phyloP scores from a whole-genome alignment of 768 basidiomycete species.

The Lepiota brunneoincarnata region DNA sequence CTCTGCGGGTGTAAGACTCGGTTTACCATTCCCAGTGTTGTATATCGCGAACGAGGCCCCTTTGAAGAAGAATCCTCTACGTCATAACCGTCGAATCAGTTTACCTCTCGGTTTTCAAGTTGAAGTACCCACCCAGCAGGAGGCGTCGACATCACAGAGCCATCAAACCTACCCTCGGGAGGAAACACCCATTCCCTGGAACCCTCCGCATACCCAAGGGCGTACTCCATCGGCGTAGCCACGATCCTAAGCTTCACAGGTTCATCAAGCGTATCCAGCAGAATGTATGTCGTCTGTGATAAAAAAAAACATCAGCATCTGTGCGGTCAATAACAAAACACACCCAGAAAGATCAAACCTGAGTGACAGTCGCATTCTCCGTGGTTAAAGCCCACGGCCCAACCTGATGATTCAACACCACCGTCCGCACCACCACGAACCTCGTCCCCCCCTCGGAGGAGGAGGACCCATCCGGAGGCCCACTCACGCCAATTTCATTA shows the following conservation, averaged over 20 bases:
- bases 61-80: conserved; percentile 36
- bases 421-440: conserved; percentile 27
- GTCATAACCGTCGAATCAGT: background rate
- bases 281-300: conserved; percentile 17
- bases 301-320: background rate
- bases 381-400: conserved; percentile 33
- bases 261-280: conserved; percentile 19
- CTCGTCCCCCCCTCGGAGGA: conserved; percentile 13
- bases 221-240: conserved; percentile 27
- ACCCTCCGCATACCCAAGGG: conserved; percentile 32
- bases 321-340: background rate
- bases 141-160: conserved; percentile 27
- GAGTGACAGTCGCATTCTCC: conserved; percentile 26
- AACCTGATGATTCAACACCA: conserved; percentile 28
- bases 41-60: conserved; percentile 35
- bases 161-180: conserved; percentile 24
- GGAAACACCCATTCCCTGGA: conserved; percentile 17
- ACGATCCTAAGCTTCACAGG: conserved; percentile 29
- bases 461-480: conserved; percentile 16
- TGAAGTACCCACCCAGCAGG: conserved; percentile 28
- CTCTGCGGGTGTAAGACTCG: conserved; percentile 31
- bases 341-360: conserved; percentile 15
- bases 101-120: background rate
- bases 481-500: conserved; percentile 33
- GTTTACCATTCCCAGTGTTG: conserved; percentile 36